A percentile compares a stretch with the other conserved stretches of the same genome.
These are phyloP conservation scores for Chlorella ohadii DNA, from an alignment of 139 green algal species.

Conservation along the genomic window DNA sequence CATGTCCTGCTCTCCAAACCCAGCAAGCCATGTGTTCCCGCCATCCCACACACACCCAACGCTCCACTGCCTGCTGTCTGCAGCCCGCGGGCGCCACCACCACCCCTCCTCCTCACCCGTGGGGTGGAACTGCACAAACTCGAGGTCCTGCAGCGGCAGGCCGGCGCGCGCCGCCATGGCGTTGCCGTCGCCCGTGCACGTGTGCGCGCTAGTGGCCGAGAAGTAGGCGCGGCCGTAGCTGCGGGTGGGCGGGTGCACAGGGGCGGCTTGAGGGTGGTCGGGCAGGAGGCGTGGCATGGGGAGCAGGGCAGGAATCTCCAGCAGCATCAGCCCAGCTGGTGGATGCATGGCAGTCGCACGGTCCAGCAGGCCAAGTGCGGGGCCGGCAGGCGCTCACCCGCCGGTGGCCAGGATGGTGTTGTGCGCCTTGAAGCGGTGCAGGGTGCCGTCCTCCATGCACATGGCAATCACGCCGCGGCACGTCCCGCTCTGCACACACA, in stretches of 20 bases:
- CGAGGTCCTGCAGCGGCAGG: slow-evolving; percentile 93
- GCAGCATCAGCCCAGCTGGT: too few species aligned
- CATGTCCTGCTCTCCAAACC: too few species aligned
- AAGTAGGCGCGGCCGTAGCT: slow-evolving; percentile 98
- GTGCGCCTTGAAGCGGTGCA: slow-evolving; percentile 94
- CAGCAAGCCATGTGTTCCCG: too few species aligned
- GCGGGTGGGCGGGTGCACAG: too few species aligned
- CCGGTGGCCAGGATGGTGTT: slow-evolving; percentile 97
- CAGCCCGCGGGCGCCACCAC: too few species aligned
- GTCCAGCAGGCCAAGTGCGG: too few species aligned
- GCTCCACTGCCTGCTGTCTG: too few species aligned
- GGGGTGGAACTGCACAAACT: slow-evolving; percentile 99
- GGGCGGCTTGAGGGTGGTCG: too few species aligned
- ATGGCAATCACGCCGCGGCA: slow-evolving; percentile 92
- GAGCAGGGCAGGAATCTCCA: too few species aligned
- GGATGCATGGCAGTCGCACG: too few species aligned
- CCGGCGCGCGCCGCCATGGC: slow-evolving; percentile 96
- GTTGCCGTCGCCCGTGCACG: slow-evolving; percentile 97
- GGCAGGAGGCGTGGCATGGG: too few species aligned
- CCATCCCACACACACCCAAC: too few species aligned
- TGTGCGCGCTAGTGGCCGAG: slow-evolving; percentile 96
- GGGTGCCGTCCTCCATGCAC: slow-evolving; percentile 98
- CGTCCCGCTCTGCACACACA: slow-evolving; percentile 68
- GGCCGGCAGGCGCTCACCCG: slow-evolving; percentile 27
- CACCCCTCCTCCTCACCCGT: slow-evolving; percentile 61